Base-by-base conservation (phyloP, 495 filamentous ascomycete species). In the Poronia punctata region DNA sequence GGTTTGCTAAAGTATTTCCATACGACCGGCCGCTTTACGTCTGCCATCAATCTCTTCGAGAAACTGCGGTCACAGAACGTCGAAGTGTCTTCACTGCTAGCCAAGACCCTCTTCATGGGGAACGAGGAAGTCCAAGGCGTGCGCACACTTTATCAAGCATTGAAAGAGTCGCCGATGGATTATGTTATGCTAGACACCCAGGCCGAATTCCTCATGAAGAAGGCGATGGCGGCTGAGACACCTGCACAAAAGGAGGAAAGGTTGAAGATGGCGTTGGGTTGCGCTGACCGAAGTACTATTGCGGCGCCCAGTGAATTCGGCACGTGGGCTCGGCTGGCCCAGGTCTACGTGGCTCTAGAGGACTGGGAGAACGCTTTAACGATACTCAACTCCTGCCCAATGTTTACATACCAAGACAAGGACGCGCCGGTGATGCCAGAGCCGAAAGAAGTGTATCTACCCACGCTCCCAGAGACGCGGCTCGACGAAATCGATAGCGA, bases 381-480 rank as follows among this genome's bases (percentile, higher is more conserved):
- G 7, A 98, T 93, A 4, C 71, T 98, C n/a, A 98, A 98, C 64
- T 96, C 90, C 3, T 98, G 93, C 48, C 92, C 92, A 3, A 98
- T 98, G 92, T 98, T 98, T 60, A 97, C 92, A 6, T 96, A 97
- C 62, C 90, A 96, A 59, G 92, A 98, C 60, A 96, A 95, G 51
- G 92, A 98, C 58, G 79, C 86, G 5, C 92, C 92, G 12, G 73
- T 89, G 41, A 88, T 95, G 83, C 92, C 92, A 14, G 86, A 92
- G 48, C 88, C 89, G 0, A 77, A 78, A 35, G 85, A 85, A 36
- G 81, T 96, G 41, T 77, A 84, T 54, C 77, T 98, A 15, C 92
- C 92, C 0, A 82, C 88, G 3, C 72, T 96, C 11, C 75, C 82
- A 0, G 93, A 97, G 60, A 89, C 84, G n/a, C 78, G 88, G 32